These are phyloP conservation scores for Metarhizium brunneum DNA, from an alignment of 2,329 filamentous ascomycete species.

Conservation along the genomic window DNA sequence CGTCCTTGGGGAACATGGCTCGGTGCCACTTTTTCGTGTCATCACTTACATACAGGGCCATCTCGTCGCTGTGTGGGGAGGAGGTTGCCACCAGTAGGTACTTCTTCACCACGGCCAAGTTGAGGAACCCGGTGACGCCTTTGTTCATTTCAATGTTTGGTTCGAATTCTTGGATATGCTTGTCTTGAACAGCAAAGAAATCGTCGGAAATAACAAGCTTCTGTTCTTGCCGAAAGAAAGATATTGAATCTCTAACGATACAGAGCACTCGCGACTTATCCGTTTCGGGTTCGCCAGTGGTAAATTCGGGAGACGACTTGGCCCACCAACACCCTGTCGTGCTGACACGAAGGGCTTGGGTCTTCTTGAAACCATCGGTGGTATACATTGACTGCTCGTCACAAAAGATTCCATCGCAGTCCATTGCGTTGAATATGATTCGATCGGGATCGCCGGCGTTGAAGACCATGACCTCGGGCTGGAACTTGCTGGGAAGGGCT, in stretches of 20 bases:
- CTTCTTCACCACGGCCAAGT: conserved; percentile 74
- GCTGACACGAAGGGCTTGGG: conserved; percentile 55
- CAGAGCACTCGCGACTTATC: conserved; percentile 70
- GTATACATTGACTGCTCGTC: conserved; percentile 64
- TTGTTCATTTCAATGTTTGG: conserved; percentile 66
- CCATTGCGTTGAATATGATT: conserved; percentile 74
- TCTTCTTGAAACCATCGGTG: conserved; percentile 69
- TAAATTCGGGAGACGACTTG: conserved; percentile 64
- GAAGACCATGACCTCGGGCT: conserved; percentile 53
- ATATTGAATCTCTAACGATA: conserved; percentile 65
- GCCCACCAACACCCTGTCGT: conserved; percentile 83
- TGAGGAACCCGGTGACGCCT: conserved; percentile 70
- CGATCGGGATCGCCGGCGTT: conserved; percentile 76
- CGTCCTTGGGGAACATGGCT: conserved; percentile 76
- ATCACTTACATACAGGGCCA: conserved; percentile 82
- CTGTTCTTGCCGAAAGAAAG: conserved; percentile 63
- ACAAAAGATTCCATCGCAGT: conserved; percentile 57
- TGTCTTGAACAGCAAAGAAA: conserved; percentile 55
- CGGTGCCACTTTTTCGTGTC: conserved; percentile 84
- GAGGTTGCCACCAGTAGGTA: conserved; percentile 78
- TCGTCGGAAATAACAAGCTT: conserved; percentile 73
- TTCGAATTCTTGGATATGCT: conserved; percentile 55
- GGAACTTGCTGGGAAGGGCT: conserved; percentile 44
- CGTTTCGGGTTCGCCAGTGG: conserved; percentile 53
- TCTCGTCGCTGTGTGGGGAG: conserved; percentile 73